Conservation (phyloP, 768 basidiomycete genomes). For the Suillus paluster region DNA sequence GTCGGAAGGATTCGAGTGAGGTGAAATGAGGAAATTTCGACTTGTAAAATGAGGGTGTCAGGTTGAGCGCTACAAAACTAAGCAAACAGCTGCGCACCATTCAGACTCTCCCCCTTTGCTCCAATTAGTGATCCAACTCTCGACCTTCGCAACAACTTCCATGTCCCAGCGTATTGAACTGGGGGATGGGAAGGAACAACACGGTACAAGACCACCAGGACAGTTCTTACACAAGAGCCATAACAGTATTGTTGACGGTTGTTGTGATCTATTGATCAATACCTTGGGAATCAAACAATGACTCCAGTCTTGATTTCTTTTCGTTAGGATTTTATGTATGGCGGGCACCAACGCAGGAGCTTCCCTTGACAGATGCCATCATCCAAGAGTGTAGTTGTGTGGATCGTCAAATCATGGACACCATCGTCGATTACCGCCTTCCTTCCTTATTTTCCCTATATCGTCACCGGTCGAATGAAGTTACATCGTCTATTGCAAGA, state of each 20-base stretch:
- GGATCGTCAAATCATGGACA: too few relatives aligned
- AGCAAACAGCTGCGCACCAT: conserved; percentile 49
- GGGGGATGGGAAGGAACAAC: conserved; percentile 20
- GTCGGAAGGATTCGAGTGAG: conserved; percentile 64
- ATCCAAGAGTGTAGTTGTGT: too few relatives aligned
- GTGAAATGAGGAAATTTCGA: conserved; percentile 60
- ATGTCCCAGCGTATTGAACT: conserved; percentile 39
- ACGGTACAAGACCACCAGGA: conserved; percentile 13
- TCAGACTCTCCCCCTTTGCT: conserved; percentile 60
- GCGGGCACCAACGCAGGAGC: too few relatives aligned
- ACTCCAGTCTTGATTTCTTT: too few relatives aligned
- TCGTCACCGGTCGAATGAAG: too few relatives aligned
- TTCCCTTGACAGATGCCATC: too few relatives aligned
- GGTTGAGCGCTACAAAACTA: conserved; percentile 23
- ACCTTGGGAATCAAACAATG: conserved; percentile 2
- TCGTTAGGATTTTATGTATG: too few relatives aligned
- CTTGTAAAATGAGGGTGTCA: conserved; percentile 40
- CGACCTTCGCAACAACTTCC: conserved; percentile 63
- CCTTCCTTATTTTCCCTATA: too few relatives aligned
- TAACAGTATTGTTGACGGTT: conserved; percentile 26
- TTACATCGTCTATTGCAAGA: too few relatives aligned
- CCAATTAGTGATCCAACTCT: conserved; percentile 57
- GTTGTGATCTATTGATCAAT: conserved; percentile 30
- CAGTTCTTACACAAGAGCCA: conserved; percentile 22
- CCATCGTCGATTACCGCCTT: too few relatives aligned